Evolutionary conservation across 2,329 filamentous ascomycete species (phyloP), one percentile per base, ranked within the genome.

Genomic region (Aciculosporium take): DNA sequence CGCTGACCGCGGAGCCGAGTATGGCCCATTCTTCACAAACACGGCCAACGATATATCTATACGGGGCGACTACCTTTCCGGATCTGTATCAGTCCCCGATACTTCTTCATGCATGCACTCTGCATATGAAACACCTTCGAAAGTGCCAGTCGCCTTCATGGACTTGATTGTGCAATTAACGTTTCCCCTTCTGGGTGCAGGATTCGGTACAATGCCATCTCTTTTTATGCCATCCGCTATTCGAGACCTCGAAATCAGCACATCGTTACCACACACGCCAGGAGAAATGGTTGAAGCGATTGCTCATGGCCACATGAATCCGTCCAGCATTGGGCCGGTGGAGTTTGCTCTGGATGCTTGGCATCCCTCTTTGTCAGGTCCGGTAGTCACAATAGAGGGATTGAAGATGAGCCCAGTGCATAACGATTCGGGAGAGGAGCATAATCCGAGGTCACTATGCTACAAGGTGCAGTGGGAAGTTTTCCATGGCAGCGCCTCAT

Each of bases 391-490:
- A 30, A 44, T 66, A 3, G 54, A 55, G 5, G 62, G 59, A 2
- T 53, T 66, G 23, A 55, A 49, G 6, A 60, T 68, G 51, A 62
- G 59, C 1, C 66, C 67, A 1, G 56, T 69, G 3, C 49, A 60
- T 27, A 60, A 62, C 23, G 58, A 58, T 2, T 32, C 44, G 1
- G 43, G 32, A 1, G 48, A 53, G 15, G 41, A 46, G 4, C 37
- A 40, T n/a, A 38, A 8, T 13, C 48, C 53, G 12, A 50, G 55
- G 13, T 48, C 48, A 0, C 49, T 69, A 5, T 69, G 66, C 51
- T 69, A 65, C 49, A 64, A 63, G 49, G 45, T 68, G 13, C 52
- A 63, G 17, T 70, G 67, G 67, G 63, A 68, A 45, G 12, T 28
- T 18, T 18, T 32, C 18, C 2, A 17, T n/a, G 18, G 28, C 20